A percentile compares a stretch with the other conserved stretches of the same genome.
These are phyloP conservation scores for Liquidambar formosana DNA, from an alignment of 164 flowering plant species.

Conservation along the genomic window DNA sequence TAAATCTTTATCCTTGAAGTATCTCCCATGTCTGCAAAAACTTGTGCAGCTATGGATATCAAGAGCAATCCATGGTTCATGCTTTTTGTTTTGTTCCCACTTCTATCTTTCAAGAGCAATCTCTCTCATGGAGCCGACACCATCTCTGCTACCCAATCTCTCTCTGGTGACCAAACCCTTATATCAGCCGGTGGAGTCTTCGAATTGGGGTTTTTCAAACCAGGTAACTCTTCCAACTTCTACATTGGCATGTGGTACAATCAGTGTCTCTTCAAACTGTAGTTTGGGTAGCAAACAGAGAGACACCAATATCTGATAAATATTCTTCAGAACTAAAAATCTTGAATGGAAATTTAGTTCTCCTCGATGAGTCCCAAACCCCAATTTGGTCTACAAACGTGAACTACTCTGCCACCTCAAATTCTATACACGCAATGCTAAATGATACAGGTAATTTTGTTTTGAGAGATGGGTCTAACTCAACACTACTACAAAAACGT, in stretches of 20 bases:
- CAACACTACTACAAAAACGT: no score
- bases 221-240: slow-evolving; percentile 53
- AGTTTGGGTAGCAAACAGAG: slow-evolving; percentile 67
- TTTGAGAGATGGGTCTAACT: slow-evolving; percentile 29
- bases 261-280: slow-evolving; percentile 19
- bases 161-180: slow-evolving; percentile 48
- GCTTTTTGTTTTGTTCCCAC: slow-evolving; percentile 17
- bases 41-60: slow-evolving; percentile 11
- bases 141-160: slow-evolving; percentile 30
- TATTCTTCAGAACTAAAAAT: slow-evolving; percentile 32
- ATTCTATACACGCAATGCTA: slow-evolving; percentile 36
- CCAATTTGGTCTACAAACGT: slow-evolving; percentile 56
- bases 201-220: slow-evolving; percentile 52
- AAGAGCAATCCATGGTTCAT: slow-evolving; percentile 1
- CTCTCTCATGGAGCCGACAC: slow-evolving; percentile 29
- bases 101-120: background rate
- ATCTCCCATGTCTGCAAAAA: background rate
- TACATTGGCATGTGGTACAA: slow-evolving; percentile 57
- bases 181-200: slow-evolving; percentile 42
- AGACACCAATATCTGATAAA: slow-evolving; percentile 35
- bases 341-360: slow-evolving; percentile 49
- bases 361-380: slow-evolving; percentile 30
- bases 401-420: slow-evolving; percentile 14
- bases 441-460: slow-evolving; percentile 54
- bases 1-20: background rate